A percentile compares a stretch with the other conserved stretches of the same genome.
These are phyloP conservation scores for Aspergillus taichungensis DNA, from an alignment of 495 filamentous ascomycete species.

Conservation along the genomic window DNA sequence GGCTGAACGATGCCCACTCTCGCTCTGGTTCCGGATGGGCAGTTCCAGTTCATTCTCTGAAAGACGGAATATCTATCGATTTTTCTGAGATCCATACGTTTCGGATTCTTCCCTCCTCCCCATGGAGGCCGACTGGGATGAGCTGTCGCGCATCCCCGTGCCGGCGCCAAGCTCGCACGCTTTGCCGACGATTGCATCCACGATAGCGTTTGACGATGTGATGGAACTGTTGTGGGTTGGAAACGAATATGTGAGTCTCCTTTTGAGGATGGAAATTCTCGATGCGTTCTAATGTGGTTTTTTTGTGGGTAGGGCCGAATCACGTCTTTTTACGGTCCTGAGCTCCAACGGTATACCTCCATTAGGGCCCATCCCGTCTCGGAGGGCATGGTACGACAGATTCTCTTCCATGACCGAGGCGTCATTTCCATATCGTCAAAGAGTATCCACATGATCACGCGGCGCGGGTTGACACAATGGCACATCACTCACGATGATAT, in stretches of 20 bases:
- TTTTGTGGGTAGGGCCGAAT: conserved; percentile 60
- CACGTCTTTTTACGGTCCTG: conserved; percentile 72
- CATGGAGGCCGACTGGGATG: conserved; percentile 44
- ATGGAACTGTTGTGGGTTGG: conserved; percentile 90
- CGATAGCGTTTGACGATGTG: conserved; percentile 76
- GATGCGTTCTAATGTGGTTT: conserved; percentile 2
- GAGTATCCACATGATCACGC: conserved; percentile 75
- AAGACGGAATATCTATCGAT: not conserved
- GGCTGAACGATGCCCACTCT: conserved; percentile 30
- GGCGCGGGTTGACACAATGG: conserved; percentile 78
- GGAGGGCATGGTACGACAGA: conserved; percentile 67
- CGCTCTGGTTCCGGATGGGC: conserved; percentile 23
- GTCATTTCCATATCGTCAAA: conserved; percentile 68
- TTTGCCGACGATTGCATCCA: conserved; percentile 55
- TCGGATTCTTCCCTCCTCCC: conserved; percentile 7
- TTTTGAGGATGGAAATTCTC: not conserved
- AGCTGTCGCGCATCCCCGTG: conserved; percentile 64
- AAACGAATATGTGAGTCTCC: conserved; percentile 66
- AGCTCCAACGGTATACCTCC: conserved; percentile 72
- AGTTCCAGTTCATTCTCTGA: conserved; percentile 13
- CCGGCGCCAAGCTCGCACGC: conserved; percentile 56
- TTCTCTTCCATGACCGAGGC: conserved; percentile 79
- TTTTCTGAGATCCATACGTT: conserved; percentile 7
- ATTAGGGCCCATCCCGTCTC: conserved; percentile 57
- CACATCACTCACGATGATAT: conserved; percentile 71